These are phyloP conservation scores for Phycomyces blakesleeanus DNA, from an alignment of 192 early-diverging fungal genomes.

Conservation along the genomic window DNA sequence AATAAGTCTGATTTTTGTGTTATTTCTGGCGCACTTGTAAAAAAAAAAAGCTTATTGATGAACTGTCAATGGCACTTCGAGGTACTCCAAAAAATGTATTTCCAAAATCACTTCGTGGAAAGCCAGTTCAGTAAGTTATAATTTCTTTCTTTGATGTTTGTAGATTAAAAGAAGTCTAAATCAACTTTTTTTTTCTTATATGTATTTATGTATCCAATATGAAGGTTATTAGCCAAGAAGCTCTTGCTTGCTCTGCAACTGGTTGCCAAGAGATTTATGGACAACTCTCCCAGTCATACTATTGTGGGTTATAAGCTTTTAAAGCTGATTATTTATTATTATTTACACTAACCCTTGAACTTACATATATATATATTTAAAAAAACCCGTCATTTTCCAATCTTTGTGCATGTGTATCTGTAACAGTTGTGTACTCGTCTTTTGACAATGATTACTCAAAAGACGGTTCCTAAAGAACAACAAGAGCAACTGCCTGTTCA, in stretches of 20 bases:
- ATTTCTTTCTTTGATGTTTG: too few relatives aligned
- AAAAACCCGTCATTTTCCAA: neutral
- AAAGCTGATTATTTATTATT: conserved; percentile 2
- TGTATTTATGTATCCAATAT: neutral
- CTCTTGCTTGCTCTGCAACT: conserved; percentile 11
- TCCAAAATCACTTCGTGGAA: neutral
- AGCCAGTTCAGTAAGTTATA: neutral
- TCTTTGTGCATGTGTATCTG: neutral
- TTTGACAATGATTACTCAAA: conserved; percentile 6
- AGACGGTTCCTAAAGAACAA: conserved; percentile 4
- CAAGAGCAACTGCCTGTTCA: neutral
- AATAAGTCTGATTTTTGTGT: too few relatives aligned
- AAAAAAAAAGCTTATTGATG: conserved; percentile 1
- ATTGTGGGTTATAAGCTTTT: neutral
- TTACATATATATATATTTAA: too few relatives aligned
- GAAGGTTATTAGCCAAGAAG: conserved; percentile 6
- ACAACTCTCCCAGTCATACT: conserved; percentile 6
- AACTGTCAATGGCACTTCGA: neutral
- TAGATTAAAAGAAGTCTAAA: too few relatives aligned
- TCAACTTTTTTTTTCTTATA: conserved; percentile 8
- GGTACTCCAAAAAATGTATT: neutral
- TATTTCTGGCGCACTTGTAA: too few relatives aligned
- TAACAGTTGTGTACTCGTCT: conserved; percentile 7
- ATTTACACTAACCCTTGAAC: too few relatives aligned
- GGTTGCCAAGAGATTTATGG: conserved; percentile 13